A percentile compares a stretch with the other conserved stretches of the same genome.
Conservation (phyloP, 2,329 filamentous ascomycete genomes). For the Fusarium beomiforme region DNA sequence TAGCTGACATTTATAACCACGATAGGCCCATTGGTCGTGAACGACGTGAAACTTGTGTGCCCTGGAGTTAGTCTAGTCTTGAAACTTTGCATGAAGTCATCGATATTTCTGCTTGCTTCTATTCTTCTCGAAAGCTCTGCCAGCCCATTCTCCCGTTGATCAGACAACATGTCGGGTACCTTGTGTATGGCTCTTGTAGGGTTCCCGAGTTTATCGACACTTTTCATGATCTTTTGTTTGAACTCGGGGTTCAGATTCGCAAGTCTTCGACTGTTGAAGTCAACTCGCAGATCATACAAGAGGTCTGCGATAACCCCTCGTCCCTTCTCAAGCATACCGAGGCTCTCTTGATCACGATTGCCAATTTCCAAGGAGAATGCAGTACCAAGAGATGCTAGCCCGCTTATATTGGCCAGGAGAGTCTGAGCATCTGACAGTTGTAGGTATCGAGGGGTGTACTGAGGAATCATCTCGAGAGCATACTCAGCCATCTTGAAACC, state of each 20-base stretch:
- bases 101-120: not conserved
- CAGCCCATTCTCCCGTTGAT: accelerated
- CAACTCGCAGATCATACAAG: not conserved
- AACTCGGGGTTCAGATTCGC: not conserved
- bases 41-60: accelerated
- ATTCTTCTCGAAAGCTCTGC: not conserved
- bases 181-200: not conserved
- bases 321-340: not conserved
- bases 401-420: not conserved
- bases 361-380: accelerated
- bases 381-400: not conserved
- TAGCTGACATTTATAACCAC: not conserved
- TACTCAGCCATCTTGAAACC: not conserved
- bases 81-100: not conserved
- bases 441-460: not conserved
- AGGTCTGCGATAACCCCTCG: not conserved
- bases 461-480: not conserved
- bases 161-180: accelerated
- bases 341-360: accelerated
- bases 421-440: not conserved
- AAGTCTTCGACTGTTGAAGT: not conserved
- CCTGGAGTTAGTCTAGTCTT: accelerated
- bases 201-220: not conserved
- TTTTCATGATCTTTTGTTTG: not conserved
- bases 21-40: not conserved